These are phyloP conservation scores for Fusarium falciforme DNA, from an alignment of 2,329 filamentous ascomycete genomes.

Conservation along the genomic window DNA sequence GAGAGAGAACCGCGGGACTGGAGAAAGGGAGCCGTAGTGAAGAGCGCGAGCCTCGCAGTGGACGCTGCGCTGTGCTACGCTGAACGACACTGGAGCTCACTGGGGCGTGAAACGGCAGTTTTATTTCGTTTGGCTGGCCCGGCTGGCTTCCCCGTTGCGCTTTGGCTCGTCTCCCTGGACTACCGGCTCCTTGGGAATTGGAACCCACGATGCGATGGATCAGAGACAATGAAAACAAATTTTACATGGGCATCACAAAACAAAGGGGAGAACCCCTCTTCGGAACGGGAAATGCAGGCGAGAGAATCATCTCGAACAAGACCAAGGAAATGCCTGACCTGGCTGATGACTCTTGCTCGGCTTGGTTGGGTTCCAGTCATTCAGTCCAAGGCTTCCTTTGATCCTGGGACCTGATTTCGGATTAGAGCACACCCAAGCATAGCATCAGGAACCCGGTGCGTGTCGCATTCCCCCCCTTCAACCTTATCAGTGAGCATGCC, in stretches of 20 bases:
- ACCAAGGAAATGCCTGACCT: not conserved
- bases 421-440: slow-evolving; percentile 9
- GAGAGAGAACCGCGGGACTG: slow-evolving; percentile 27
- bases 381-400: slow-evolving; percentile 12
- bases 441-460: slow-evolving; percentile 12
- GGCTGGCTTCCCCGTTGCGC: slow-evolving; percentile 41
- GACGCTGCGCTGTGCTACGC: slow-evolving; percentile 31
- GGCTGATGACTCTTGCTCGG: not conserved
- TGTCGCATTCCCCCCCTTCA: slow-evolving; percentile 32
- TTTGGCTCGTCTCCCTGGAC: slow-evolving; percentile 41
- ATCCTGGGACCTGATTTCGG: slow-evolving; percentile 3
- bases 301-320: slow-evolving; percentile 19
- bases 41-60: slow-evolving; percentile 37
- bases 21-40: slow-evolving; percentile 35
- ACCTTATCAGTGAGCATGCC: slow-evolving; percentile 38
- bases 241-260: slow-evolving; percentile 22
- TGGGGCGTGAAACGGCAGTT: slow-evolving; percentile 39
- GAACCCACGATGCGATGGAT: slow-evolving; percentile 22
- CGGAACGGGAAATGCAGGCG: slow-evolving; percentile 15
- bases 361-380: slow-evolving; percentile 23
- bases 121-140: slow-evolving; percentile 41
- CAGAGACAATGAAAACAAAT: slow-evolving; percentile 32
- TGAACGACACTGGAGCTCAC: slow-evolving; percentile 27
- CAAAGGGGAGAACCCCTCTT: slow-evolving; percentile 24
- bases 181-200: slow-evolving; percentile 42